These are phyloP conservation scores for Nitzschia palea DNA, from an alignment of 108 stramenopile genomes.

Conservation along the genomic window DNA sequence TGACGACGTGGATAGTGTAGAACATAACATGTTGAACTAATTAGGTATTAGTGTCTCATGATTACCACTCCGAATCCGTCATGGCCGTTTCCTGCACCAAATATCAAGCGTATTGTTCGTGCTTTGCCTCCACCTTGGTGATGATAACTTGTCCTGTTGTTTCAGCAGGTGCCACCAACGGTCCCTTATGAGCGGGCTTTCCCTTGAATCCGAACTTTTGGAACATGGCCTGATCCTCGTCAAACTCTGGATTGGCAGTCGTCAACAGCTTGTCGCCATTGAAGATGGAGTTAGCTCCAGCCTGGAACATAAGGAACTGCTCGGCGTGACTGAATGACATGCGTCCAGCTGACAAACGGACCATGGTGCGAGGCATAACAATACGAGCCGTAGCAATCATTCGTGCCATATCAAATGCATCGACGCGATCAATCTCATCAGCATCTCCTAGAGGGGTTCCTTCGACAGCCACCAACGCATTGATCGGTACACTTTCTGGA, in stretches of 20 bases:
- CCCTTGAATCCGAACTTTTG: constrained; percentile 88
- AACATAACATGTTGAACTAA: constrained; percentile 96
- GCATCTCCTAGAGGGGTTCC: constrained; percentile 93
- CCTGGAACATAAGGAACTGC: constrained; percentile 96
- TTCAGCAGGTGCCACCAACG: constrained; percentile 73
- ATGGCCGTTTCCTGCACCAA: background rate
- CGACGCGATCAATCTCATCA: constrained; percentile 70
- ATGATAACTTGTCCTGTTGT: constrained; percentile 65
- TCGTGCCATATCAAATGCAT: constrained; percentile 96
- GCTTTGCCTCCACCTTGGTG: constrained; percentile 39
- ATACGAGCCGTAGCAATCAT: constrained; percentile 98
- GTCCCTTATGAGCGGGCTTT: constrained; percentile 90
- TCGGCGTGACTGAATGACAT: constrained; percentile 93
- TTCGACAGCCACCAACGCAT: constrained; percentile 91
- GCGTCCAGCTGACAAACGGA: constrained; percentile 94
- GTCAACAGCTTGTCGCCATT: constrained; percentile 97
- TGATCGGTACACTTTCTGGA: constrained; percentile 97
- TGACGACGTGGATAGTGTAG: constrained; percentile 95
- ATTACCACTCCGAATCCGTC: background rate
- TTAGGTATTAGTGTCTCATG: background rate
- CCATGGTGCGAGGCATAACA: constrained; percentile 97
- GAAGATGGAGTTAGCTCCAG: constrained; percentile 98
- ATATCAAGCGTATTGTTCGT: constrained; percentile 22
- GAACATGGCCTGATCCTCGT: constrained; percentile 86
- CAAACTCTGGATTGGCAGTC: constrained; percentile 93